Evolutionary conservation across 805 yeast genomes (phyloP), one percentile per base, ranked within the genome.

Genomic region (Wickerhamiella musiphila): DNA sequence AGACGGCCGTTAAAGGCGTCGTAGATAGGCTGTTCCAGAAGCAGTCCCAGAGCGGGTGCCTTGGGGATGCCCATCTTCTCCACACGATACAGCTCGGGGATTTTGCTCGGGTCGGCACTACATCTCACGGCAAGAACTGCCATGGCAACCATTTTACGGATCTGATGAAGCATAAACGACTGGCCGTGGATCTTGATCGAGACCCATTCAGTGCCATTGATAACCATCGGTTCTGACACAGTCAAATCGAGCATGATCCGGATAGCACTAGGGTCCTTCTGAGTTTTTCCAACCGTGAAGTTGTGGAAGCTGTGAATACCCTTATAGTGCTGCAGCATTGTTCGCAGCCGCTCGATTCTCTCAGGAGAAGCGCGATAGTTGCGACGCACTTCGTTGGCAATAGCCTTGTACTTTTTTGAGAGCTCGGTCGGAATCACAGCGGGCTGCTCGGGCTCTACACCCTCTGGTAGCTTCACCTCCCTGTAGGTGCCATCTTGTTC

Each of bases 101-200:
- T 78, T 45, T 93, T 70, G 17, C 66, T 66, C 20, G 68, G 49
- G 3, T 95, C 93, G 48, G 84, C 72, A 8, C 93, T 90, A 13
- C 90, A 73, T 49, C 98, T 68, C 15, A 86, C 73, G 12, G 78
- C 70, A 35, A 86, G 61, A 0, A 84, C 70, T 1, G 93, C 93
- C 92, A 86, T 76, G 15, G 94, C 86, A 37, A 90, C 81, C 96
- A 90, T 90, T 52, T 90, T 90, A 52, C 98, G 73, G 49, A 90
- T 90, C 63, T 86, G 98, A 57, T 86, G 96, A 41, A 90, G 65
- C 96, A 90, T 90, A 56, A 90, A 90, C 3, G 94, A 81, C 58
- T 90, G 98, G 6, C 98, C 98, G 53, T 90, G 98, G 43, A 90
- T 81, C 59, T 86, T 84, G 48, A 90, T 76, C 2, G 94, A 79